Evolutionary conservation across 768 basidiomycete species (phyloP).

Genomic region (Rickenella mellea): DNA sequence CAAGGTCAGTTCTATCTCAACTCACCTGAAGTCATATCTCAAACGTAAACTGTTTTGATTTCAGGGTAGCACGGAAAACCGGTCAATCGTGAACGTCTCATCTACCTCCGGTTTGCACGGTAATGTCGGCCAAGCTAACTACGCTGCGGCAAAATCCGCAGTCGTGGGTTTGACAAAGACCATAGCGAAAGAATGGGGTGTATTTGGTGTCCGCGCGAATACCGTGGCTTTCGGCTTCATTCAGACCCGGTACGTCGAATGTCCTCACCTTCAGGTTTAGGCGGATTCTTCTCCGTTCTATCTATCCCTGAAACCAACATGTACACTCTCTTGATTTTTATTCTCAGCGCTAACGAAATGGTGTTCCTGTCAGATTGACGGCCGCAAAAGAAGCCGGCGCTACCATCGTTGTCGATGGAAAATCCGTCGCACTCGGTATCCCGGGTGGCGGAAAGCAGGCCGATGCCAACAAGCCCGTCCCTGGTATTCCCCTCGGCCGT

Average conservation of each 20-base stretch:
- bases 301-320: too few species aligned
- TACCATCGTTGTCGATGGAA: constrained; percentile 70
- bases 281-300: too few species aligned
- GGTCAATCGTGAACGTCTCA: constrained; percentile 75
- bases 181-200: constrained; percentile 82
- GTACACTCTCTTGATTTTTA: background rate
- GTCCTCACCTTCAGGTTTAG: too few species aligned
- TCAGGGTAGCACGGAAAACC: constrained; percentile 50
- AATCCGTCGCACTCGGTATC: constrained; percentile 77
- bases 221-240: constrained; percentile 72
- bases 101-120: constrained; percentile 79
- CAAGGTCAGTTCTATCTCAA: constrained; percentile 33
- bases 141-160: constrained; percentile 71
- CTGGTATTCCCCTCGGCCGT: constrained; percentile 55
- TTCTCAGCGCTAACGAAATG: background rate
- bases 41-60: background rate
- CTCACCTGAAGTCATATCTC: background rate
- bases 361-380: constrained; percentile 42
- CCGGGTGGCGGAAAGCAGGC: constrained; percentile 41
- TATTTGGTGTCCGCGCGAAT: constrained; percentile 75
- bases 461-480: constrained; percentile 20
- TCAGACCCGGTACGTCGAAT: constrained; percentile 62
- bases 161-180: constrained; percentile 79
- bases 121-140: constrained; percentile 80
- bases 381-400: constrained; percentile 70